These are phyloP conservation scores for Salvia rosmarinus DNA, from an alignment of 257 asterid species.

Conservation along the genomic window DNA sequence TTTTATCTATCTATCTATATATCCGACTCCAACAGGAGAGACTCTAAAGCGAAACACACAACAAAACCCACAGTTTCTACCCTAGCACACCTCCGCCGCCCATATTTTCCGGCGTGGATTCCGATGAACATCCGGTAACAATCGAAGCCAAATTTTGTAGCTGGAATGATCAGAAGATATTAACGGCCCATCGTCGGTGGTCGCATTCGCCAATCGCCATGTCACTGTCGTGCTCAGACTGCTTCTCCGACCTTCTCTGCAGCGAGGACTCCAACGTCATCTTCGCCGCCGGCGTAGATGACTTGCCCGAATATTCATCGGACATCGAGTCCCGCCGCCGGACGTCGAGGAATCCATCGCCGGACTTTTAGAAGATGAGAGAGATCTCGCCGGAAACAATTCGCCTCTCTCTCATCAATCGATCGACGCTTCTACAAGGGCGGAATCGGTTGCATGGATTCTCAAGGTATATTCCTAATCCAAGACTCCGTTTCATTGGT, in stretches of 20 bases:
- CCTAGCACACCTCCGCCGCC: slow-evolving; percentile 46
- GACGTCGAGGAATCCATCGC: slow-evolving; percentile 74
- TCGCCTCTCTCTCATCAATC: slow-evolving; percentile 50
- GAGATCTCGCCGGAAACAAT: slow-evolving; percentile 49
- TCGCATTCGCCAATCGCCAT: slow-evolving; percentile 47
- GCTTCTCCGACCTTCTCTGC: slow-evolving; percentile 95
- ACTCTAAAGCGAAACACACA: slow-evolving; percentile 50
- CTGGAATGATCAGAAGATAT: slow-evolving; percentile 44
- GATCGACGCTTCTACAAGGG: slow-evolving; percentile 62
- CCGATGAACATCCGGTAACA: slow-evolving; percentile 66
- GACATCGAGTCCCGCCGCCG: slow-evolving; percentile 53
- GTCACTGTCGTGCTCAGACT: slow-evolving; percentile 82
- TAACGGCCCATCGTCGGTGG: slow-evolving; percentile 41
- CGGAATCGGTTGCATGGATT: slow-evolving; percentile 83
- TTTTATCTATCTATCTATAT: slow-evolving; percentile 62
- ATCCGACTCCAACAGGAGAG: slow-evolving; percentile 52
- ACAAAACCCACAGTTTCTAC: slow-evolving; percentile 52
- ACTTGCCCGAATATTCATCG: slow-evolving; percentile 74
- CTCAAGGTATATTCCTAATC: slow-evolving; percentile 64
- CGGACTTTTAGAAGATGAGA: slow-evolving; percentile 75
- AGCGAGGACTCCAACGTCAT: slow-evolving; percentile 77
- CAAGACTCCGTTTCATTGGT: slow-evolving; percentile 27
- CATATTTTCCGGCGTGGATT: slow-evolving; percentile 51
- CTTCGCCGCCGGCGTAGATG: slow-evolving; percentile 56
- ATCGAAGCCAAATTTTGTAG: not conserved